Evolutionary conservation across 805 yeast species (phyloP), one percentile per base, ranked within the genome.

Genomic region (Saturnispora ahearnii): DNA sequence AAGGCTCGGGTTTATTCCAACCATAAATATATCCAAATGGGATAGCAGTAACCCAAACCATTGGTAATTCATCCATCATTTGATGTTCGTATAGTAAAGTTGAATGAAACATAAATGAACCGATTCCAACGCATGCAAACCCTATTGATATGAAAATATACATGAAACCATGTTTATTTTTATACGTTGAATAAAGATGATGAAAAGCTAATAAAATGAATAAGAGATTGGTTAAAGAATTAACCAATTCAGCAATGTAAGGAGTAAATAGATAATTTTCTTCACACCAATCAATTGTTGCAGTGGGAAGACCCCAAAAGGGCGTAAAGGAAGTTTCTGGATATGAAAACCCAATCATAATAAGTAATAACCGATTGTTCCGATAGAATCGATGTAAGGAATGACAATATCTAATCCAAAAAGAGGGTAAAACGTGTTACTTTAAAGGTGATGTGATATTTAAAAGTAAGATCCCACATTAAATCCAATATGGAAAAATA

Each of bases 231-330:
- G 99, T 88, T 28, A 81, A 59, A 3, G 97, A 87, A 62, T 93
- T 93, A 52, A 91, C 75, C 50, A 87, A 84, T 64, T 93, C 99
- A 4, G 98, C 97, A 48, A 93, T 74, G 60, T 86, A 93, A 11
- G 76, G 77, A 11, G 91, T 77, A 1, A 90, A 86, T 10, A 89
- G 91, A 63, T 91, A 91, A 69, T 91, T 91, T 66, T 93, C 98
- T 62, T 91, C 99, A 68, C 99, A 91, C 98, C 98, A 91, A 62
- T 91, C 99, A 36, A 93, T 93, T n/a, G 98, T 90, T 36, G 96
- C 78, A 0, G 98, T 89, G 3, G 86, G 85, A 5, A 72, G 68
- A 1, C 93, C 93, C 96, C 96, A 87, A 62, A 34, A 62, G 2
- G 55, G 55, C 11, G 42, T 44, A 24, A 21, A 51, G 2, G 47